These are phyloP conservation scores for Trametes versicolor DNA, from an alignment of 1,284 basidiomycete genomes.

Conservation along the genomic window DNA sequence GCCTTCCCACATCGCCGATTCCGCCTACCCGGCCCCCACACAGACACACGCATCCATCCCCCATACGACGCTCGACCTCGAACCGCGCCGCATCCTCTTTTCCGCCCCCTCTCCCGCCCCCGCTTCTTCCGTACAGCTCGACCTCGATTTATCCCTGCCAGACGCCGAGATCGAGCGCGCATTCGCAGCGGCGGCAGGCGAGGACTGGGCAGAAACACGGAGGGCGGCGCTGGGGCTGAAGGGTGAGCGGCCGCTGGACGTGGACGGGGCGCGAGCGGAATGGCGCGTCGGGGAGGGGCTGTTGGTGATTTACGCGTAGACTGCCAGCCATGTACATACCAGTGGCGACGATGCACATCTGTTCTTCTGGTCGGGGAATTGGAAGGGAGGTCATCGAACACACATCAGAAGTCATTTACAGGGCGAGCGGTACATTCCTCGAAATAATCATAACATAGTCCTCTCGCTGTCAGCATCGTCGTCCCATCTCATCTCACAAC, in stretches of 20 bases:
- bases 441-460: conserved; percentile 16
- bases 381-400: neutral
- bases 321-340: neutral
- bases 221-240: conserved; percentile 57
- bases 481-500: neutral
- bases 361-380: no score
- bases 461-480: neutral
- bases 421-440: neutral
- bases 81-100: conserved; percentile 63
- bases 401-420: neutral
- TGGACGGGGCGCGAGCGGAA: conserved; percentile 68
- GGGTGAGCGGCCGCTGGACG: conserved; percentile 62
- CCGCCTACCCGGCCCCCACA: neutral
- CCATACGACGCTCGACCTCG: conserved; percentile 65
- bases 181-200: neutral
- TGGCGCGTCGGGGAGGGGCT: conserved; percentile 65
- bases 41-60: conserved; percentile 58
- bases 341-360: no score
- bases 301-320: conserved; percentile 53
- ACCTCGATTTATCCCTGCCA: conserved; percentile 61
- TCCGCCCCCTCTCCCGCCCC: conserved; percentile 50
- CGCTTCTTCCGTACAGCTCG: conserved; percentile 50
- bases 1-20: neutral
- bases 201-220: neutral
- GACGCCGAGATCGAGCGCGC: conserved; percentile 57